Base-by-base conservation (phyloP, 2,329 filamentous ascomycete species). In the Pestalotiopsis sp. region DNA sequence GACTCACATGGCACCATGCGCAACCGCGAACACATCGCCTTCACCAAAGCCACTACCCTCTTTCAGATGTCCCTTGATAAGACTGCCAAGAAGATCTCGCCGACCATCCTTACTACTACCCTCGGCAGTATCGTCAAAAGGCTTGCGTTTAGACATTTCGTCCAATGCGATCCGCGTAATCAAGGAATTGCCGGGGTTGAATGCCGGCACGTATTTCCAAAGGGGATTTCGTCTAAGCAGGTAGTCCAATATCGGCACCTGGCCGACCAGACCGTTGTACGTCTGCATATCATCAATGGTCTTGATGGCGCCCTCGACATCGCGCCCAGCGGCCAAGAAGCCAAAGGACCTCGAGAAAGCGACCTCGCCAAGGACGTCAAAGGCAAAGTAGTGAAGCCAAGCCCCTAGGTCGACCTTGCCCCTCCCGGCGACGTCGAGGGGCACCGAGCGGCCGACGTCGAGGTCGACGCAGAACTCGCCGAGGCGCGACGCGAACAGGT, bases 1-100 rank as follows among this genome's bases (percentile, higher is more conserved):
- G 25, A 77, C 84, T 80, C 72, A 86, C 84, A 87, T 88, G 1
- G 86, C 86, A 11, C 86, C 86, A 69, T 88, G 86, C 4, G 86
- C 84, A 4, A 89, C 84, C 7, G 86, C 85, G 77, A 89, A 88
- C 3, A 89, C 85, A 69, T 88, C 86, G 0, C 84, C 85, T 71
- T 85, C 83, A 7, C 78, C 72, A 69, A 88, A 87, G 61, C 75
- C 79, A 23, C 81, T 77, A 2, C 83, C 82, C 36, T 85, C 82
- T 74, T 86, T 85, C 38, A 86, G 74, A 71, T 88, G 86, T 0
- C 85, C 85, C 74, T 82, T 81, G 70, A 88, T 85, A 73, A 88
- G 72, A 67, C 82, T 84, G 13, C 83, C 83, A 73, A 88, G 77
- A 68, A 88, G 74, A 72, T 88, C 86, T 70, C 83, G 84, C 3